Base-by-base conservation (phyloP, 1,139 yeast species). In the Arxiozyma slooffiae region DNA sequence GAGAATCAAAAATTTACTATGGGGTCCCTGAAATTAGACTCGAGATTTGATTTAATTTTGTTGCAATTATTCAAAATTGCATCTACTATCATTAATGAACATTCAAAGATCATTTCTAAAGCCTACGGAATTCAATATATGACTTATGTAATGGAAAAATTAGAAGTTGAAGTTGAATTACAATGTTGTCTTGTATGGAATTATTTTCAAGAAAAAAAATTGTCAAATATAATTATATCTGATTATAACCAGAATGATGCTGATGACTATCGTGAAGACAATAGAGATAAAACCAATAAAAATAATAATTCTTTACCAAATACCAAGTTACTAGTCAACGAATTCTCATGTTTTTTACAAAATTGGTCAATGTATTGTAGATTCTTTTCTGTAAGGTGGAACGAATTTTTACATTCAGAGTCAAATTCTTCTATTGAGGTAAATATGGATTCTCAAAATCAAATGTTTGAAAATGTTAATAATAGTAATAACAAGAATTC, bases 121-220 rank as follows among this genome's bases (percentile, higher is more conserved):
- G 83, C 82, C 61, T 92, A 94, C 64, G 86, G 87, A 6, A 72
- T 74, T 1, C 69, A 75, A 20, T 82, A 87, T 26, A 81, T 90
- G 73, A 70, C 76, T 3, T 75, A 74, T 46, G 90, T 90, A 5
- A 76, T 90, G 56, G 80, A 76, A 26, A 79, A 78, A 51, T 82
- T 92, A 38, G 96, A 92, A 66, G 74, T 78, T 52, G 98, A 92
- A 63, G 84, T 95, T 21, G 98, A 92, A 62, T 76, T 90, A 16
- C 98, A 92, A 62, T 85, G 94, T 23, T 95, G 95, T 0, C 71
- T 92, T 46, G 85, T 92, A 11, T 74, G 87, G 51, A 97, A 92
- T 64, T 87, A 95, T 0, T 88, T 88, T 63, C 47, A 53, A 20
- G 69, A 63, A 41, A 47, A 57, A 17, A 46, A 26, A 48, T 34